Base-by-base conservation (phyloP, 176 grass and related monocot genomes). In the Guadua angustifolia region DNA sequence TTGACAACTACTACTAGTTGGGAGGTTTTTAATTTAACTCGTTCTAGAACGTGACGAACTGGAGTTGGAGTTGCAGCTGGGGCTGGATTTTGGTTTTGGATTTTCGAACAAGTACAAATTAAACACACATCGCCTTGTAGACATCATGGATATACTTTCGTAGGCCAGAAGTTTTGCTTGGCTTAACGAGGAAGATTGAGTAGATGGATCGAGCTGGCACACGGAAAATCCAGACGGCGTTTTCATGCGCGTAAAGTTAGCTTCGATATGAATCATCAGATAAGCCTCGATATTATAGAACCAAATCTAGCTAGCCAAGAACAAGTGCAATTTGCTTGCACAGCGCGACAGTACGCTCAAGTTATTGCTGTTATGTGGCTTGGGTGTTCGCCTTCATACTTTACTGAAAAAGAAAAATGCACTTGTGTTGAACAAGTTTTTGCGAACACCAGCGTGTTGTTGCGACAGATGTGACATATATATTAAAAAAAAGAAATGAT, bases 141-240 rank as follows among this genome's bases (percentile, higher is more conserved):
- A 7, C 21, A 13, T 25, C 55, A 43, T 78, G 59, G 42, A 12
- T 63, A 5, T 56, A 19, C 16, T 69, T 36, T 5, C 69, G 18
- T 45, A 36, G 47, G 69, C 46, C 68, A 80, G 68, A 69, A 73
- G 33, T 63, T 61, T n/a, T 62, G 84, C 32, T 53, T 74, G 44
- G 42, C 19, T 42, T 55, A 21, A 66, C 60, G 43, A 14, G 59
- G 57, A 73, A 73, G 57, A 51, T 52, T 39, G 40, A 16, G 14
- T 12, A 5, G 17, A 47, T 52, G 45, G 62, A 73, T 1, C 21
- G 24, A 79, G 53, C 66, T 71, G 84, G 43, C 43, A n/a, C 19
- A 12, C 21, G 16, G 84, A 64, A 7, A n/a, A 59, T 13, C 3
- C 8, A 40, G 47, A 32, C 60, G 32, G 14, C 50, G 62, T 22